Base-by-base conservation (phyloP, 192 early-diverging fungal genomes). In the Coemansia sp. region DNA sequence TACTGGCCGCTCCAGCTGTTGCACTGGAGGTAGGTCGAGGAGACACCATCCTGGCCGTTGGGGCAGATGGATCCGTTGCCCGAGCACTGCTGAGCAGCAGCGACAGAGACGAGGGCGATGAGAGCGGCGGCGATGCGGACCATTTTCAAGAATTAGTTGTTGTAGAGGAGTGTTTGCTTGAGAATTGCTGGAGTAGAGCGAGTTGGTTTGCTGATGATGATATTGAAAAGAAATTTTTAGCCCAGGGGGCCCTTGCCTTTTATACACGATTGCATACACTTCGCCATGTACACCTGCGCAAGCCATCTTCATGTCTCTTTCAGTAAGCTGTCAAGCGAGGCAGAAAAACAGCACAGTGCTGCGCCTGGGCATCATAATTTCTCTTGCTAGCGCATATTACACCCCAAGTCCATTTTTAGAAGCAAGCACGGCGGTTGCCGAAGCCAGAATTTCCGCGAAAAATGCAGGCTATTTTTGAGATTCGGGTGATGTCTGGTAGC, bases 1-100 rank as follows among this genome's bases (percentile, higher is more conserved):
- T 73, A 82, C 42, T 69, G 55, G 18, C 57, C 41, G 42, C 53
- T 62, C 73, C 64, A 73, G 64, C 61, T 72, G 57, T 76, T 72
- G 68, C 79, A 82, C 74, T 82, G 79, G 9, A 82, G 79, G 62
- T 82, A 82, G 63, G 74, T 82, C 21, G 70, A 42, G 16, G 74
- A 82, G 21, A 76, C 79, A 18, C 79, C 79, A 25, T 82, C 79
- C 50, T 70, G 66, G 68, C 57, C 57, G 67, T 69, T 66, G 7
- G 79, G 79, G 71, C 79, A 82, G 50, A 70, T 73, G 60, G 79
- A 76, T 1, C 58, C 52, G 59, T 76, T 82, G 9, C 79, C 79
- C 0, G 64, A 64, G 70, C 79, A 82, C 64, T 75, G 68, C 42
- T 72, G 58, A 41, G 66, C 78, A 47, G 20, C 63, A 26, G 66